These are phyloP conservation scores for Trichoderma koningii DNA, from an alignment of 2,329 filamentous ascomycete genomes.

Conservation along the genomic window DNA sequence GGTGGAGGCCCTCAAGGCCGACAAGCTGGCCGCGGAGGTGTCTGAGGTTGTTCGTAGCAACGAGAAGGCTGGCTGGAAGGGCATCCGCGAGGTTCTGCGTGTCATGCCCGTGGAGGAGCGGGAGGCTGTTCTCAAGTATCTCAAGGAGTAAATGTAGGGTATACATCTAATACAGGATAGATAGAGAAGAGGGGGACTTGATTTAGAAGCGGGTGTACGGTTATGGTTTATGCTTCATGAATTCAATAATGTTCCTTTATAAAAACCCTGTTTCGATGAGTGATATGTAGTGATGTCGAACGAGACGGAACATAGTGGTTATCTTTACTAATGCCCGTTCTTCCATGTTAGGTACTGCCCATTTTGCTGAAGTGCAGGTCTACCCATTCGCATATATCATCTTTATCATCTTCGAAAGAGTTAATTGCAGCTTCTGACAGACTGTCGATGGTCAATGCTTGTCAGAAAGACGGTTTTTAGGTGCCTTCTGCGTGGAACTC, in stretches of 20 bases:
- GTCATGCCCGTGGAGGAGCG: constrained; percentile 88
- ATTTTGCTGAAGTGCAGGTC: too few relatives aligned
- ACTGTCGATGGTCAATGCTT: too few relatives aligned
- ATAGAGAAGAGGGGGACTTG: neutral
- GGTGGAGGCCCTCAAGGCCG: constrained; percentile 79
- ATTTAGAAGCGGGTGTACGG: constrained; percentile 25
- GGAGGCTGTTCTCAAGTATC: constrained; percentile 72
- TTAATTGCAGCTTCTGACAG: too few relatives aligned
- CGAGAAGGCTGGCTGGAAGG: constrained; percentile 74
- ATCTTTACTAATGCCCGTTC: too few relatives aligned
- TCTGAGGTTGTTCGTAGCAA: constrained; percentile 49
- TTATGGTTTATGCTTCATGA: constrained; percentile 22
- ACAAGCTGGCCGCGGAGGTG: constrained; percentile 58
- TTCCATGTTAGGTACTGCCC: too few relatives aligned
- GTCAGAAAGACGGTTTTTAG: too few relatives aligned
- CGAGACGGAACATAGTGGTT: too few relatives aligned
- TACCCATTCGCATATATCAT: too few relatives aligned
- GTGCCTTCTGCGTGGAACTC: too few relatives aligned
- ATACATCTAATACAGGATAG: neutral
- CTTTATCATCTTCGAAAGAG: too few relatives aligned
- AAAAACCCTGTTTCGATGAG: neutral
- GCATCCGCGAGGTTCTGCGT: constrained; percentile 80
- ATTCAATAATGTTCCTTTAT: too few relatives aligned
- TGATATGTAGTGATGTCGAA: neutral
- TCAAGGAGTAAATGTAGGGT: constrained; percentile 45